Base-by-base conservation (phyloP, 345 rosid species). In the Turritis glabra region DNA sequence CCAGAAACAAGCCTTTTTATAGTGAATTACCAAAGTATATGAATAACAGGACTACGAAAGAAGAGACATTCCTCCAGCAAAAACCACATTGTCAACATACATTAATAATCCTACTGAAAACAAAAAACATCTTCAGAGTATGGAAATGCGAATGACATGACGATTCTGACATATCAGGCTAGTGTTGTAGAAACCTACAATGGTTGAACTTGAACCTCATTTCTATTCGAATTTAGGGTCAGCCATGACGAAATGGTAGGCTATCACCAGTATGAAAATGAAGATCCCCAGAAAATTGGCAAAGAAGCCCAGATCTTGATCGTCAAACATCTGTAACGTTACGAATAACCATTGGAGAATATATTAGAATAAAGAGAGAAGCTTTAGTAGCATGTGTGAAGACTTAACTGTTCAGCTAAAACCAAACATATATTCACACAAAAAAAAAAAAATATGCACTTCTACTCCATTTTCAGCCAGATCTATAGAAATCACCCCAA, bases 231-330 rank as follows among this genome's bases (percentile, higher is more conserved):
- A 89, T 69, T 89, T 90, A 14, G 97, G 93, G 67, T 90, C 97
- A 64, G 93, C 96, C 82, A 85, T 64, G 64, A 89, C 89, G 46
- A 82, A 90, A 71, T 90, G 98, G 80, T 93, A 90, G 0, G 96
- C 97, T 13, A 90, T 88, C 70, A 93, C 93, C 82, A 88, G 77
- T 1, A 73, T 81, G 75, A 90, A 90, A 41, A 89, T 85, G 80
- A 85, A 91, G 70, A 87, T 81, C 25, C 97, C 98, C 5, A 93
- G 90, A 70, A 93, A 85, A 70, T 87, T 90, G 79, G 89, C 88
- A 33, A 85, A 77, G 82, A 88, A 89, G 11, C 96, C 92, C 73
- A 89, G 80, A 71, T 80, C 88, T 70, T 82, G 88, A 73, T 93
- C 96, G 50, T 86, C 92, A 50, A 90, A 80, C 98, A 88, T 89